A percentile compares a stretch with the other conserved stretches of the same genome.
These are phyloP conservation scores for Diatrype stigma DNA, from an alignment of 2,329 filamentous ascomycete species.

Conservation along the genomic window DNA sequence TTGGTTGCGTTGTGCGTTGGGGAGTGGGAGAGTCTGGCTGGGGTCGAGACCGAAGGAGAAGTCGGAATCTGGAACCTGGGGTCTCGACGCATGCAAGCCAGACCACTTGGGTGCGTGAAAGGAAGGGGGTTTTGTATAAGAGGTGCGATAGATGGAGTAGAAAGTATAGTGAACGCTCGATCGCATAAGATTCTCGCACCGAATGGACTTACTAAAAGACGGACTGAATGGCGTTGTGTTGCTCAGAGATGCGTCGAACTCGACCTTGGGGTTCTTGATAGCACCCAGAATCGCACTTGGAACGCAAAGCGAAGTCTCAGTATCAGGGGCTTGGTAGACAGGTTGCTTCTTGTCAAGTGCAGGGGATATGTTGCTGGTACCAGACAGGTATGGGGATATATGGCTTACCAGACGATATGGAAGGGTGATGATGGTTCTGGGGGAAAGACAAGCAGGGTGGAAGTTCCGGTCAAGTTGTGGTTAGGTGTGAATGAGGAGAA, in stretches of 20 bases:
- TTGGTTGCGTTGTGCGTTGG: conserved; percentile 4
- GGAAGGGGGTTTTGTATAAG: conserved; percentile 2
- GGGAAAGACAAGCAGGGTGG: conserved; percentile 13
- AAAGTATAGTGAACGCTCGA: conserved; percentile 22
- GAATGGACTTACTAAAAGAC: conserved; percentile 33
- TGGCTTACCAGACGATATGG: conserved; percentile 21
- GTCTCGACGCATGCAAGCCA: conserved; percentile 7
- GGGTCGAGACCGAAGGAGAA: conserved; percentile 11
- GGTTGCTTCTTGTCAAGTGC: conserved; percentile 5
- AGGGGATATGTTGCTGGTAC: conserved; percentile 1
- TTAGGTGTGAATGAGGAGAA: conserved; percentile 27
- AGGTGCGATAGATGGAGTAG: conserved; percentile 7
- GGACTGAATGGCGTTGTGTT: conserved; percentile 28
- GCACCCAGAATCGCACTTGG: conserved; percentile 20
- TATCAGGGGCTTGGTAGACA: conserved; percentile 7
- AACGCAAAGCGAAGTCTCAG: conserved; percentile 13
- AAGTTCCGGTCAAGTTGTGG: conserved; percentile 13
- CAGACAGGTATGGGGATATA: conserved; percentile 15
- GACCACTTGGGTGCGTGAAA: conserved; percentile 10
- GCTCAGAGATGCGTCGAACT: conserved; percentile 28
- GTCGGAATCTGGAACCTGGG: conserved; percentile 11
- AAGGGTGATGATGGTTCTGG: conserved; percentile 20
- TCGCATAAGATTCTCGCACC: conserved; percentile 31
- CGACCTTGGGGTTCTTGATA: conserved; percentile 21
- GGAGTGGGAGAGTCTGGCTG: conserved; percentile 1